Evolutionary conservation across 495 filamentous ascomycete genomes (phyloP).

Genomic region (Neurospora pannonica): DNA sequence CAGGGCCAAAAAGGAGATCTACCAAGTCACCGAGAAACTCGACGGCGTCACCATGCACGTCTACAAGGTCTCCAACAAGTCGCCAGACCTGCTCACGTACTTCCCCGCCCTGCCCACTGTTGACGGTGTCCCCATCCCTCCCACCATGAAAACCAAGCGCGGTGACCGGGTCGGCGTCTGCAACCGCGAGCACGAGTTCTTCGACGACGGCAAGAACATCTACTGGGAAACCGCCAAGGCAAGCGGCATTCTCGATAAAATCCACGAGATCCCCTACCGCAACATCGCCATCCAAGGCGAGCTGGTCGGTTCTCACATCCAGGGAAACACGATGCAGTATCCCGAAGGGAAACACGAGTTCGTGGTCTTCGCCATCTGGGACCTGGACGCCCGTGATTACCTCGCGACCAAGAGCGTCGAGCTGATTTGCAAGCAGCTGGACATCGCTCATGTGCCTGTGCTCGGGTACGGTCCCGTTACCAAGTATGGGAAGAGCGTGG

Average conservation of each 20-base stretch:
- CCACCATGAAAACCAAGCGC: neutral
- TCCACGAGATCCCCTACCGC: neutral
- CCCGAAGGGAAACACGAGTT: constrained; percentile 12
- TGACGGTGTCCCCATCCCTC: neutral
- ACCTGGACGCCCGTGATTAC: constrained; percentile 10
- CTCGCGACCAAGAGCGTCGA: neutral
- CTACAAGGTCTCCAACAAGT: constrained; percentile 8
- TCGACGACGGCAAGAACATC: neutral
- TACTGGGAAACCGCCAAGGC: constrained; percentile 7
- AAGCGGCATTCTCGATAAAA: constrained; percentile 2
- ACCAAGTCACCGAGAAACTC: constrained; percentile 18
- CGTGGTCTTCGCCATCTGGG: constrained; percentile 12
- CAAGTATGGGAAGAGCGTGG: neutral
- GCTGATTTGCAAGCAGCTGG: constrained; percentile 4
- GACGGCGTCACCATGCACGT: constrained; percentile 18
- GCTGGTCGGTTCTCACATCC: constrained; percentile 6
- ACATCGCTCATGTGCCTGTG: constrained; percentile 9
- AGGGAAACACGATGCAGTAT: constrained; percentile 11
- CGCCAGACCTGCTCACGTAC: neutral
- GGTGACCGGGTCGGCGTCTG: neutral
- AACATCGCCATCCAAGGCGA: constrained; percentile 16
- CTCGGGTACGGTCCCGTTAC: constrained; percentile 1
- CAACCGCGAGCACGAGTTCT: neutral
- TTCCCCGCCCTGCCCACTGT: constrained; percentile 2
- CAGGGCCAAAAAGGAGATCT: neutral